Evolutionary conservation across 176 grass and related monocot genomes (phyloP).

Genomic region (Lolium multiflorum): DNA sequence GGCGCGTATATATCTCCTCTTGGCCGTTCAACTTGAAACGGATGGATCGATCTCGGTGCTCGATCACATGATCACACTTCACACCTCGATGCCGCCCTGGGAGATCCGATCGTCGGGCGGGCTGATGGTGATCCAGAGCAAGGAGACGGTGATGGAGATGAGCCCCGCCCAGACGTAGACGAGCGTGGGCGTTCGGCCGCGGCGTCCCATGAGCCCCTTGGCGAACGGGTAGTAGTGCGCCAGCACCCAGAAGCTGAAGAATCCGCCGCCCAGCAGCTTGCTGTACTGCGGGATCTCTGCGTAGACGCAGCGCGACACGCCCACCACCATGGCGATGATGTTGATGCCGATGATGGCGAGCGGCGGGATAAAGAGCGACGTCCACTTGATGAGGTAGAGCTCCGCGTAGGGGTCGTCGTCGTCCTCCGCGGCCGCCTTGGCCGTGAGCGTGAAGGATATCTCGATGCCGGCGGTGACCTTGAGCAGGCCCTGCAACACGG

Average conservation of each 20-base stretch:
- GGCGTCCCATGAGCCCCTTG: slow-evolving; percentile 82
- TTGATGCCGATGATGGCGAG: slow-evolving; percentile 79
- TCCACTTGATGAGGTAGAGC: slow-evolving; percentile 88
- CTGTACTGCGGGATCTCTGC: slow-evolving; percentile 91
- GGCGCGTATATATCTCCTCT: neutral
- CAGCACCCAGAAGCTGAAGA: slow-evolving; percentile 96
- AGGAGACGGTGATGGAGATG: slow-evolving; percentile 77
- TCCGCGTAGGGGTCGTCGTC: slow-evolving; percentile 78
- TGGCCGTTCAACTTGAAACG: neutral
- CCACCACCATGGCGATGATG: slow-evolving; percentile 77
- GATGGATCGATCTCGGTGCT: neutral
- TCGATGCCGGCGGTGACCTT: slow-evolving; percentile 89
- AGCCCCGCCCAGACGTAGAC: slow-evolving; percentile 81
- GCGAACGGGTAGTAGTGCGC: slow-evolving; percentile 88
- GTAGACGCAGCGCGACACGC: slow-evolving; percentile 69
- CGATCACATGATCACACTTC: slow-evolving; percentile 16
- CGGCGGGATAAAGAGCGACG: slow-evolving; percentile 82
- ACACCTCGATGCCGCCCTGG: slow-evolving; percentile 40
- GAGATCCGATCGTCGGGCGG: slow-evolving; percentile 56
- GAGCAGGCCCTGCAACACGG: slow-evolving; percentile 76
- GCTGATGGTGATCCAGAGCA: slow-evolving; percentile 79
- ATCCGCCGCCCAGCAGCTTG: slow-evolving; percentile 70
- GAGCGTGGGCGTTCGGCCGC: slow-evolving; percentile 67
- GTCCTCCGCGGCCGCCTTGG: slow-evolving; percentile 73
- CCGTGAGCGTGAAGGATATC: slow-evolving; percentile 88